Conservation (phyloP, 1,284 basidiomycete genomes). For the Trichosporon ovoides region DNA sequence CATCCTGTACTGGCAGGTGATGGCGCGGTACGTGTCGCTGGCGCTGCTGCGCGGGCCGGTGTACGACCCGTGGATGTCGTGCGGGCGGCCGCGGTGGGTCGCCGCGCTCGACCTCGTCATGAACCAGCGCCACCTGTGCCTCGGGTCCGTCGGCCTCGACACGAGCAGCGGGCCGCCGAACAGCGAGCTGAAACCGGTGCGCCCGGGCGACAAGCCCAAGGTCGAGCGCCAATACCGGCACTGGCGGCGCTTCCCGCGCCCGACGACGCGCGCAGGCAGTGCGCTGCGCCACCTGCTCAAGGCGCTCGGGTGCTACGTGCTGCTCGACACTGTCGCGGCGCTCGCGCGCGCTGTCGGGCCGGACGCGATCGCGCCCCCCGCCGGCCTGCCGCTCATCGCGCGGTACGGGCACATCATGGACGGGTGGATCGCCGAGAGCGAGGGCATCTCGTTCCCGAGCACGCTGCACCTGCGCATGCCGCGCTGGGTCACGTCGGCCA, state of each 20-base stretch:
- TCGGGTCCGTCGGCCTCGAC: slow-evolving; percentile 27
- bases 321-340: slow-evolving; percentile 31
- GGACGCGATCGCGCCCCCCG: slow-evolving; percentile 15
- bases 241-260: slow-evolving; percentile 1
- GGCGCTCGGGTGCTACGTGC: slow-evolving; percentile 23
- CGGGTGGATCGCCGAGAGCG: not conserved
- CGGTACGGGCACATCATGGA: slow-evolving; percentile 29
- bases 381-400: slow-evolving; percentile 20
- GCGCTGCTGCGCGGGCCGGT: not conserved
- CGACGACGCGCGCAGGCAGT: slow-evolving; percentile 23
- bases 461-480: slow-evolving; percentile 5
- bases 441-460: not conserved
- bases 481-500: slow-evolving; percentile 17
- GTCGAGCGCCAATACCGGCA: not conserved
- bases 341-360: slow-evolving; percentile 25
- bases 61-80: slow-evolving; percentile 20
- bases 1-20: slow-evolving; percentile 26
- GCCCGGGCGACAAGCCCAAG: not conserved
- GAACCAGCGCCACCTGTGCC: slow-evolving; percentile 34
- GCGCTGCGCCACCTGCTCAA: slow-evolving; percentile 26
- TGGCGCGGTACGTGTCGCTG: slow-evolving; percentile 20
- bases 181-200: not conserved
- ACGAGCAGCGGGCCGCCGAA: slow-evolving; percentile 5
- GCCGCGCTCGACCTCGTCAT: slow-evolving; percentile 30
- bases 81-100: slow-evolving; percentile 18